Evolutionary conservation across 2,329 filamentous ascomycete species (phyloP).

Genomic region (Scytalidium lignicola): DNA sequence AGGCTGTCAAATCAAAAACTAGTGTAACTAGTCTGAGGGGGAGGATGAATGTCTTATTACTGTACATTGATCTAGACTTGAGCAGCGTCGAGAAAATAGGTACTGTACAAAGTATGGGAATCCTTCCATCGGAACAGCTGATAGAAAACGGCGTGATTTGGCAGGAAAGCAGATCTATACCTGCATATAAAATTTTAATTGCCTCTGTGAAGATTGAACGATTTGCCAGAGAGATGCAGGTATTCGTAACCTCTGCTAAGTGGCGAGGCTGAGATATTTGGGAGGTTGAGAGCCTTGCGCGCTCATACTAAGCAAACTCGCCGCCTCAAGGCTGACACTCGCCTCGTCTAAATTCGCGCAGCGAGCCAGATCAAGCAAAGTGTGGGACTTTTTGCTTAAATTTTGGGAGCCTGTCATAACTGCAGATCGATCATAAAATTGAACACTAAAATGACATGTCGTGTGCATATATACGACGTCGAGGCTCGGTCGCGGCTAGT

Average conservation of each 20-base stretch:
- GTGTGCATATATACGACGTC: background rate
- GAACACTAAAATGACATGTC: background rate
- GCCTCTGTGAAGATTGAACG: too few species aligned
- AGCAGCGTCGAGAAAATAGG: background rate
- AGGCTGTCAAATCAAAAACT: background rate
- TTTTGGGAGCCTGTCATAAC: too few species aligned
- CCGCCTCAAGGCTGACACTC: background rate
- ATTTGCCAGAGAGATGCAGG: too few species aligned
- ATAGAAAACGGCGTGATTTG: too few species aligned
- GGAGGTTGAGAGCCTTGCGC: background rate
- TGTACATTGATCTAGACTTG: background rate
- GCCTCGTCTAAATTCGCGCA: too few species aligned
- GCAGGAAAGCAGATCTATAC: too few species aligned
- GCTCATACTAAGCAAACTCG: background rate
- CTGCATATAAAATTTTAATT: too few species aligned
- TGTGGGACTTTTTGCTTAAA: background rate
- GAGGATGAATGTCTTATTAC: background rate
- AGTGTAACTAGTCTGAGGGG: background rate
- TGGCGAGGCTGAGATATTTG: background rate
- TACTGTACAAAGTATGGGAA: too few species aligned
- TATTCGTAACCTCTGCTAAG: background rate
- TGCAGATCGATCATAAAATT: background rate
- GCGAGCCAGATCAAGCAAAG: background rate
- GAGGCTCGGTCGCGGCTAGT: background rate
- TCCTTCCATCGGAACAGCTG: too few species aligned